Conservation (phyloP, 2,329 filamentous ascomycete genomes). For the Stylonectria norvegica region DNA sequence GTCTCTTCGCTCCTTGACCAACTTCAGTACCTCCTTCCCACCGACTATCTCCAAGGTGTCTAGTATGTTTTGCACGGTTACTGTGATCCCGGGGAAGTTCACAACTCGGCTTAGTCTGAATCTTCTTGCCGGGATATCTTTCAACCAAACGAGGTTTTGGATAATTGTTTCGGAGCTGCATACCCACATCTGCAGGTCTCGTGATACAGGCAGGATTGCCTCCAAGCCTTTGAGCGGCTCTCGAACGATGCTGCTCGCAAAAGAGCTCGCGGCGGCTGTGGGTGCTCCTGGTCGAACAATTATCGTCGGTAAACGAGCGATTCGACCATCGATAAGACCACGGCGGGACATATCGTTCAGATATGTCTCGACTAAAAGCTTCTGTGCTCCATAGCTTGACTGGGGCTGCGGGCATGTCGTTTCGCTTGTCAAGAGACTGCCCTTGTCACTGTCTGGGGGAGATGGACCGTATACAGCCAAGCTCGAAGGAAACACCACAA, state of each 20-base stretch:
- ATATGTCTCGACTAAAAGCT: constrained; percentile 53
- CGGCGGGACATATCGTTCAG: constrained; percentile 39
- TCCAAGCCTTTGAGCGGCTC: constrained; percentile 47
- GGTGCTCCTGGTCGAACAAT: constrained; percentile 57
- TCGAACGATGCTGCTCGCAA: constrained; percentile 58
- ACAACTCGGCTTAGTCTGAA: constrained; percentile 39
- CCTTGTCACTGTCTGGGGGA: neutral
- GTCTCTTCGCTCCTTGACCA: constrained; percentile 46
- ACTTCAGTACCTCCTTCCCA: constrained; percentile 39
- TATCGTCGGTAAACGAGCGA: constrained; percentile 58
- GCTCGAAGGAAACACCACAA: constrained; percentile 55
- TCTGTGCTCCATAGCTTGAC: constrained; percentile 61
- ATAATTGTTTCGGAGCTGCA: constrained; percentile 49
- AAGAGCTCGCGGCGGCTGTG: constrained; percentile 57
- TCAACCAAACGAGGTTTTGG: constrained; percentile 43
- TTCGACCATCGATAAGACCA: constrained; percentile 55
- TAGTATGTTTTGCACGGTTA: constrained; percentile 50
- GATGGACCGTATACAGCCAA: constrained; percentile 54
- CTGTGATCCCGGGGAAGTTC: constrained; percentile 49
- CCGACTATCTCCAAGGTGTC: constrained; percentile 46
- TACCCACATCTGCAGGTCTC: constrained; percentile 47
- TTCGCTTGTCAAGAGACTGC: constrained; percentile 4
- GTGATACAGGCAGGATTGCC: constrained; percentile 43
- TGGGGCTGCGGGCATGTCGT: constrained; percentile 39
- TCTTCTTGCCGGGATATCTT: constrained; percentile 38